A percentile compares a stretch with the other conserved stretches of the same genome.
Conservation (phyloP, 352 stramenopile species). For the Pythium biforme region DNA sequence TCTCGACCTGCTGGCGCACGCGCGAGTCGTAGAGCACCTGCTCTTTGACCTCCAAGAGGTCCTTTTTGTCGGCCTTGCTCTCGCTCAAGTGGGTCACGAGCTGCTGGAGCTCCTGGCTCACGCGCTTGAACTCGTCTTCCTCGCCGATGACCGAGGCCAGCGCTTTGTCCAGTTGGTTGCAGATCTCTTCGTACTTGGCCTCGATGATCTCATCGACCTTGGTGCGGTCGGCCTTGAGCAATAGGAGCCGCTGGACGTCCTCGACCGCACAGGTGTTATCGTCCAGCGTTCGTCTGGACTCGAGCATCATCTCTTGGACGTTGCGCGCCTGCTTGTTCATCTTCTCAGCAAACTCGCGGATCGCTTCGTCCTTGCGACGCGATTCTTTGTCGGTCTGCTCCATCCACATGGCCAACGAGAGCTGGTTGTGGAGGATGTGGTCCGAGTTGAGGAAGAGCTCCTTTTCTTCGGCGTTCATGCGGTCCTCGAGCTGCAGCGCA, state of each 20-base stretch:
- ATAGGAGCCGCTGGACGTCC: conserved; percentile 72
- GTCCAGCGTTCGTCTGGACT: conserved; percentile 74
- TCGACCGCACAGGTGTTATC: conserved; percentile 85
- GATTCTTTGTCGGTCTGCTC: conserved; percentile 72
- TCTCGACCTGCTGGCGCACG: conserved; percentile 83
- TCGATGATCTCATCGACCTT: conserved; percentile 89
- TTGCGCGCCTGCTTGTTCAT: conserved; percentile 81
- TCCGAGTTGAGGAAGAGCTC: conserved; percentile 79
- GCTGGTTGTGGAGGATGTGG: conserved; percentile 74
- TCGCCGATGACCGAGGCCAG: conserved; percentile 82
- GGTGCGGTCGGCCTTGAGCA: conserved; percentile 77
- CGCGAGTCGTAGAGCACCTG: conserved; percentile 87
- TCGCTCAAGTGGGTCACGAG: conserved; percentile 77
- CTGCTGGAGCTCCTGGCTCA: conserved; percentile 80
- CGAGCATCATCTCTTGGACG: conserved; percentile 86
- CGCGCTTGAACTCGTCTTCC: conserved; percentile 87
- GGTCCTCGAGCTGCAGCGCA: conserved; percentile 80
- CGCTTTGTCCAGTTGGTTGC: conserved; percentile 89
- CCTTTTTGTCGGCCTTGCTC: conserved; percentile 84
- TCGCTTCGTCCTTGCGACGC: conserved; percentile 61
- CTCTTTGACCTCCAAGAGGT: conserved; percentile 84
- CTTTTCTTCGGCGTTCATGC: conserved; percentile 81
- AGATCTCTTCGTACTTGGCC: conserved; percentile 91
- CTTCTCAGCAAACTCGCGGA: conserved; percentile 80
- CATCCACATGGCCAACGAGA: conserved; percentile 82